Base-by-base conservation (phyloP, 1,284 basidiomycete species). In the Ganoderma resinaceum region DNA sequence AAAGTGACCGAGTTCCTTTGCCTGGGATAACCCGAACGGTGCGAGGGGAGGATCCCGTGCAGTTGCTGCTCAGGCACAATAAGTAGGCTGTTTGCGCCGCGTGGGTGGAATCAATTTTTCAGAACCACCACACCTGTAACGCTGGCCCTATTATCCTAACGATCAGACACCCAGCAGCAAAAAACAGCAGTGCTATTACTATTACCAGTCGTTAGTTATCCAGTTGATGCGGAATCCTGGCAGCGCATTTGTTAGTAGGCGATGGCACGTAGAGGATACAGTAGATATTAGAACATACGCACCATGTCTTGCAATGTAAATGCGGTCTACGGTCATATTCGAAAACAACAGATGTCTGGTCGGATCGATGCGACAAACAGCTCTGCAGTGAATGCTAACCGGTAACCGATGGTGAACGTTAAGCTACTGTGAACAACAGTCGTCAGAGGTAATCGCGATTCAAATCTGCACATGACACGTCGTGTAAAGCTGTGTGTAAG, bases 251-350 rank as follows among this genome's bases (percentile, higher is more conserved):
- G 23, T 60, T 23, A 60, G 58, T 23, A 60, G 58, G 16, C 2
- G 5, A 14, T 59, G 2, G 29, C 12, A 31, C 16, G 57, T n/a
- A 23, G 23, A 38, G 37, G 1, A 3, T 11, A n/a, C n/a, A n/a
- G n/a, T n/a, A n/a, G 16, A 60, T 16, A 57, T 12, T 46, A 16
- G 18, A 33, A n/a, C 81, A 76, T 75, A 92, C 80, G 76, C 75
- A 92, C 92, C 93, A 80, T 96, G 94, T 70, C 94, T 86, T 31
- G 88, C 89, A 69, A 95, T 91, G 80, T 92, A 95, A 66, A 96
- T 89, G 26, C 86, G 92, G 66, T 95, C 87, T 67, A 94, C 74
- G 74, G 79, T 81, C 71, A 65, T 71, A 8, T 37, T 49, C 9
- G 40, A 12, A 26, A 35, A 58, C 33, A 3, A 29, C 35, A 16